These are phyloP conservation scores for Mrakia gelida DNA, from an alignment of 768 basidiomycete species.

Conservation along the genomic window DNA sequence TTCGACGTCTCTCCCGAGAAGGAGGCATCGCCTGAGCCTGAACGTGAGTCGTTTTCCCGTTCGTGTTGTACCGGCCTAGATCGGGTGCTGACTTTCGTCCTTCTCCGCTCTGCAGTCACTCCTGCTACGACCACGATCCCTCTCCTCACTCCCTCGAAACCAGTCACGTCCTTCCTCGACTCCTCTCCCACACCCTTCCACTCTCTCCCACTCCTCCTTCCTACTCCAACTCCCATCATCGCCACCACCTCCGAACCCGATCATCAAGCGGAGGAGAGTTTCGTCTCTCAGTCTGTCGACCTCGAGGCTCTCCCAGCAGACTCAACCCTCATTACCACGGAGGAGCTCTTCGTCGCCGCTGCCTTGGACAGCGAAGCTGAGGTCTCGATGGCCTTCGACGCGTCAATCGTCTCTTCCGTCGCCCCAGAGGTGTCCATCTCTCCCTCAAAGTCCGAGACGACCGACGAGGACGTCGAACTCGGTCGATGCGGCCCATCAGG, in stretches of 20 bases:
- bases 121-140: not conserved
- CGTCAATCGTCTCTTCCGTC: not conserved
- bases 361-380: not conserved
- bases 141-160: not conserved
- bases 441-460: not conserved
- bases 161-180: not conserved
- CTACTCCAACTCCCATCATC: not conserved
- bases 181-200: not conserved
- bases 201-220: not conserved
- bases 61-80: not conserved
- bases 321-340: not conserved
- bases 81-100: not conserved
- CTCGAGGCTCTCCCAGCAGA: not conserved
- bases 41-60: not conserved
- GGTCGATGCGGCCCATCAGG: not conserved
- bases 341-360: not conserved
- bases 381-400: not conserved
- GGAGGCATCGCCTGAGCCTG: not conserved
- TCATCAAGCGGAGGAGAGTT: not conserved
- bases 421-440: not conserved
- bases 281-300: not conserved
- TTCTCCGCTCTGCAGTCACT: not conserved
- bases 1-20: not conserved
- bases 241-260: not conserved
- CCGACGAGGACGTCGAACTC: constrained; percentile 8